Evolutionary conservation across 139 green algal species (phyloP), one percentile per base, ranked within the genome.

Genomic region (Micromonas pusilla): DNA sequence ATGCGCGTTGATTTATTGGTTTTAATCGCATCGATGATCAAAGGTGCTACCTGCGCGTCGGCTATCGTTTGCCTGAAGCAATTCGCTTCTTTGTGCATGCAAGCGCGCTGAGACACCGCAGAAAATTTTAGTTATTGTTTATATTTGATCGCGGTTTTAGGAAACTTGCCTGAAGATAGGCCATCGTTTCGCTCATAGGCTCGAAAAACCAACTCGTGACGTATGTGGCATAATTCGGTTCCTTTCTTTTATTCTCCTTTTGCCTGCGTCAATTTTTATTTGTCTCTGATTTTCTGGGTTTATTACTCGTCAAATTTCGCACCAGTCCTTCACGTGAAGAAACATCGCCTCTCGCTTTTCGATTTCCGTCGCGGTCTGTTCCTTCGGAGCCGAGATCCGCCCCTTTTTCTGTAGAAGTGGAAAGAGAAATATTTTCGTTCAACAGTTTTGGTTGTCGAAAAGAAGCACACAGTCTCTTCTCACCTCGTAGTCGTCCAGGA

Each of bases 261-360:
- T 37, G 25, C n/a, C n/a, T n/a, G n/a, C n/a, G n/a, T n/a, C n/a
- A n/a, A n/a, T n/a, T n/a, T n/a, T n/a, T n/a, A n/a, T n/a, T n/a
- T n/a, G n/a, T n/a, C n/a, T n/a, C n/a, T n/a, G n/a, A n/a, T n/a
- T n/a, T n/a, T n/a, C n/a, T n/a, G n/a, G 16, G 9, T 57, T 57
- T 16, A 57, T 57, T 23, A 57, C 45, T 57, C 45, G 45, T 57
- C 45, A 57, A 57, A 57, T 57, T 23, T 23, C 45, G 9, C 16
- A 57, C 45, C 45, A 57, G 37, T 31, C 20, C 62, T 62, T 60
- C 33, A 75, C 32, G 20, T 39, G 37, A 26, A 34, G 25, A 23
- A 75, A 75, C 68, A 75, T 75, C 16, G 37, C 68, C 30, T 75
- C 68, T 38, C 19, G 19, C 26, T 53, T 60, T 32, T 60, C 68